phyloP scores from a whole-genome alignment of 225 moss, liverwort and hornwort genomes.

The Pseudisothecium myosuroides region DNA sequence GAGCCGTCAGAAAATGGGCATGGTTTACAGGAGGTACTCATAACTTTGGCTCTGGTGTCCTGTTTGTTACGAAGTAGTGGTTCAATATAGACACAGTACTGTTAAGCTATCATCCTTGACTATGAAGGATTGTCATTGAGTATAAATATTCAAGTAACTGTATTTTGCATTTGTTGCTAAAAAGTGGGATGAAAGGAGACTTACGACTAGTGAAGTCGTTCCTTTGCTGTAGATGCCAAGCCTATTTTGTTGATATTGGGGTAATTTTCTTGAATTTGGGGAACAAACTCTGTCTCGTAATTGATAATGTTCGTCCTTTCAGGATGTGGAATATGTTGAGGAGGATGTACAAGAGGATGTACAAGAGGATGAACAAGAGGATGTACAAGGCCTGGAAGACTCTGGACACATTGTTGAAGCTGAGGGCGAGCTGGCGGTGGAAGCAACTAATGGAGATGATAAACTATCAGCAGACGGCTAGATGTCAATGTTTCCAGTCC shows the following conservation, averaged over 20 bases:
- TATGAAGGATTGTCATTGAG: not conserved
- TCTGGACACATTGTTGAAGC: slow-evolving; percentile 19
- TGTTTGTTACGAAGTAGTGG: not conserved
- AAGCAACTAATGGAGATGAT: slow-evolving; percentile 17
- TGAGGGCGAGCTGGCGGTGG: slow-evolving; percentile 36
- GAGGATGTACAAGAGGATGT: slow-evolving; percentile 2
- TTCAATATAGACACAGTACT: not conserved
- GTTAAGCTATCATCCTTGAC: not conserved
- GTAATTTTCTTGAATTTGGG: not conserved
- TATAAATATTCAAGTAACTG: not conserved
- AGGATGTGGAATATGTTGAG: slow-evolving; percentile 44
- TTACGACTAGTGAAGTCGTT: not conserved
- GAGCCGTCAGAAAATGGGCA: slow-evolving; percentile 63
- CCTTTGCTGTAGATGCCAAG: not conserved
- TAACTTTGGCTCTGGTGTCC: not conserved
- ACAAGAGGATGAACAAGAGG: slow-evolving; percentile 2
- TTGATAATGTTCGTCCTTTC: not conserved
- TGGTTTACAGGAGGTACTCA: slow-evolving; percentile 16
- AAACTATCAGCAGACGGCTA: not conserved
- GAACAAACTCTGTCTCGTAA: not conserved
- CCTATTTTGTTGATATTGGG: not conserved
- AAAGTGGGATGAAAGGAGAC: not conserved
- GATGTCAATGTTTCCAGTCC: not conserved
- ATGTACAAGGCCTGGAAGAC: not conserved
- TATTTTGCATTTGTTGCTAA: not conserved